A percentile compares a stretch with the other conserved stretches of the same genome.
Evolutionary conservation across 257 asterid genomes (phyloP).

Genomic region (Euphrasia confusa): DNA sequence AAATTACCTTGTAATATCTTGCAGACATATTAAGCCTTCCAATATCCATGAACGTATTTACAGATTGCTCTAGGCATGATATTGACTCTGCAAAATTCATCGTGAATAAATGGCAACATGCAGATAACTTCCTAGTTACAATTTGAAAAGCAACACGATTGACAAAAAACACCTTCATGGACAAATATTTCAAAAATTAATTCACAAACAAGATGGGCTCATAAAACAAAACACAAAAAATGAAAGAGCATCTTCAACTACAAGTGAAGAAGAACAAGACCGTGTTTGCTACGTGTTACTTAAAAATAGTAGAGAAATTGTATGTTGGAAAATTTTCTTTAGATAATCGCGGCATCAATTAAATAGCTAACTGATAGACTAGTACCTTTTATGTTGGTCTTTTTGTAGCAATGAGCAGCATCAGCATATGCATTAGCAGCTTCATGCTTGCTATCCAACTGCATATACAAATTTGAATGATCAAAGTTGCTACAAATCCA

Average conservation of each 20-base stretch:
- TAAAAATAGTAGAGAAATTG: neutral
- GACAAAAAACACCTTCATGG: neutral
- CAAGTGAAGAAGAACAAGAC: neutral
- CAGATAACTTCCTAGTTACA: conserved; percentile 11
- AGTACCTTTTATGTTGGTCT: conserved; percentile 57
- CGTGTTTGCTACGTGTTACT: conserved; percentile 13
- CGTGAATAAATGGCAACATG: conserved; percentile 16
- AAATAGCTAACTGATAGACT: neutral
- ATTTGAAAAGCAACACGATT: conserved; percentile 2
- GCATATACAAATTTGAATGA: conserved; percentile 23
- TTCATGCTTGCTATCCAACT: conserved; percentile 96
- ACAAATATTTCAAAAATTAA: neutral
- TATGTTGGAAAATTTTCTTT: neutral
- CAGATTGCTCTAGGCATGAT: conserved; percentile 76
- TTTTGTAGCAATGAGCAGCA: conserved; percentile 93
- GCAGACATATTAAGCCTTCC: conserved; percentile 96
- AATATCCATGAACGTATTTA: conserved; percentile 76
- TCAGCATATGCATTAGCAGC: conserved; percentile 87
- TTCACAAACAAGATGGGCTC: neutral
- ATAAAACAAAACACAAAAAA: neutral
- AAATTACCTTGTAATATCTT: conserved; percentile 84
- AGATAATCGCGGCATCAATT: neutral
- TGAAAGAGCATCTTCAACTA: neutral
- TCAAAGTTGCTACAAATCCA: neutral
- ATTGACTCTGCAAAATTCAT: conserved; percentile 64